Evolutionary conservation across 768 basidiomycete genomes (phyloP), one percentile per base, ranked within the genome.

Genomic region (Pholiota microspora): DNA sequence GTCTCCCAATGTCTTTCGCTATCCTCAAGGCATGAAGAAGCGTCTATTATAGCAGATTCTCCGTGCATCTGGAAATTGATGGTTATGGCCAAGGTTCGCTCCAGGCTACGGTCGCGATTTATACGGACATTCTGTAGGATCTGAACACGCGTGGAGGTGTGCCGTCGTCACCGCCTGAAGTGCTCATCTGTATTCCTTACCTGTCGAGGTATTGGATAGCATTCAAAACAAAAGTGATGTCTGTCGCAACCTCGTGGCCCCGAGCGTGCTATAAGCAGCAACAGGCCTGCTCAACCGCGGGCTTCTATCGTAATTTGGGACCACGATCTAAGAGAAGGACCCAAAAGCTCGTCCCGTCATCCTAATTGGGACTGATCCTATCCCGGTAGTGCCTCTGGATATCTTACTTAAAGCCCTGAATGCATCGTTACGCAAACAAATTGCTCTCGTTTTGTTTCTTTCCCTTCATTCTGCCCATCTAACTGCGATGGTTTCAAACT

Each of bases 171-270:
- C 21, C 36, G 31, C 55, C 57, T 56, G 55, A 59, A 62, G 50
- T 21, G 59, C 53, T 55, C 54, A 57, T 51, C 50, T 36, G 27
- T 45, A 49, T 63, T 54, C 65, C 65, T 56, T 54, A 58, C 49
- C 28, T 58, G 61, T 61, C 54, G 51, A 45, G 53, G 44, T 38
- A 18, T 52, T 51, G 40, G 46, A 52, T 55, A 48, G 58, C 25
- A 54, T 55, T 53, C 55, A 61, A 64, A 64, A 63, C 60, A 62
- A 67, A 64, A 60, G 62, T 59, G 64, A 70, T 71, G 66, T 71
- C 70, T 68, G 71, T 73, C 66, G 69, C 66, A 59, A 62, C 71
- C 73, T 72, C 71, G 67, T 75, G 73, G 64, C 62, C 62, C 60
- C 56, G 53, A 51, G 28, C 36, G 38, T 51, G 60, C 65, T 54